Evolutionary conservation across 2,329 filamentous ascomycete genomes (phyloP).

Genomic region (Aspergillus terreus): DNA sequence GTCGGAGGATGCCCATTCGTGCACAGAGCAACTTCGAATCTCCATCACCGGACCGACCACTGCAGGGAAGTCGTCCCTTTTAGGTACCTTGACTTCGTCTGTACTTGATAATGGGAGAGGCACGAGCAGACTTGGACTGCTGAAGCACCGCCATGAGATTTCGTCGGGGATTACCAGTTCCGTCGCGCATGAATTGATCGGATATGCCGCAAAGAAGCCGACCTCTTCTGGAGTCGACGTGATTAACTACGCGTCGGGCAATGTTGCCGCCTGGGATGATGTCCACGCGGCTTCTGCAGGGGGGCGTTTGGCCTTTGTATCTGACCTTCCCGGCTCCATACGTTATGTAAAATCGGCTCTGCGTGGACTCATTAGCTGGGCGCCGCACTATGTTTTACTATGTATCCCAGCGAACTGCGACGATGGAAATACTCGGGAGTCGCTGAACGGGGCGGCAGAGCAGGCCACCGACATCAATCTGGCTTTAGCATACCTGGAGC

Average conservation of each 20-base stretch:
- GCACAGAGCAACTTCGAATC: constrained; percentile 73
- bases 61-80: constrained; percentile 85
- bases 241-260: constrained; percentile 79
- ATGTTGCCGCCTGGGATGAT: constrained; percentile 90
- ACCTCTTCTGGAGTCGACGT: constrained; percentile 45
- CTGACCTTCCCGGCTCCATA: constrained; percentile 88
- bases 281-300: constrained; percentile 79
- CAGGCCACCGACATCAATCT: constrained; percentile 60
- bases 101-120: constrained; percentile 88
- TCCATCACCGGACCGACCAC: constrained; percentile 86
- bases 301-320: constrained; percentile 73
- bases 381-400: constrained; percentile 86
- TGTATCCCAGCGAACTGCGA: constrained; percentile 77
- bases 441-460: constrained; percentile 19
- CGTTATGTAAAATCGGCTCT: constrained; percentile 86
- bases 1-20: constrained; percentile 38
- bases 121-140: constrained; percentile 78
- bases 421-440: constrained; percentile 42
- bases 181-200: constrained; percentile 87
- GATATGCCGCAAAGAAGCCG: constrained; percentile 56
- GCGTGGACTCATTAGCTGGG: constrained; percentile 89
- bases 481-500: constrained; percentile 73
- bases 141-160: constrained; percentile 93
- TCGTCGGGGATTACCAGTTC: constrained; percentile 90
- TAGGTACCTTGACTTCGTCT: constrained; percentile 85